Conservation (phyloP, 2,329 filamentous ascomycete genomes). For the Truncatella angustata region DNA sequence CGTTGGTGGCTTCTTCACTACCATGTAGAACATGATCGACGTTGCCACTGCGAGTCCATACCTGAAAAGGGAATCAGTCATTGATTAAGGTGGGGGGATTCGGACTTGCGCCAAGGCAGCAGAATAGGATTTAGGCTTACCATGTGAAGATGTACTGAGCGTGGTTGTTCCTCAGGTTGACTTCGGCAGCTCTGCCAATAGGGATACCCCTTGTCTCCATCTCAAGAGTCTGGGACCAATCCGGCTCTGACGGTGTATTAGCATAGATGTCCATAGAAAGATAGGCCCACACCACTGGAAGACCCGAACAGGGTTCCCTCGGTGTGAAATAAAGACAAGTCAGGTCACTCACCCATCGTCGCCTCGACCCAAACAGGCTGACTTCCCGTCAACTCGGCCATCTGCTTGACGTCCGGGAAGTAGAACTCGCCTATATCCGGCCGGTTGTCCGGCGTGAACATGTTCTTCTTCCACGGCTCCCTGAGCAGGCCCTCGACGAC, state of each 20-base stretch:
- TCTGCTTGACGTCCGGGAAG: constrained; percentile 90
- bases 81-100: constrained; percentile 2
- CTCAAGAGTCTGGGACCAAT: constrained; percentile 73
- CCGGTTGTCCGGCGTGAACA: constrained; percentile 90
- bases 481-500: constrained; percentile 80
- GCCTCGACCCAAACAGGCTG: constrained; percentile 94
- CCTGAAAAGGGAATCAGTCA: constrained; percentile 47
- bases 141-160: constrained; percentile 99
- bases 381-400: constrained; percentile 79
- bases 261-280: constrained; percentile 12
- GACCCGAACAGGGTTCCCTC: not conserved
- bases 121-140: constrained; percentile 50
- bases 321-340: not conserved
- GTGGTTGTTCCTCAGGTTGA: constrained; percentile 94
- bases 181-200: constrained; percentile 82
- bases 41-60: constrained; percentile 84
- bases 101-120: not conserved
- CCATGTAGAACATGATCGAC: constrained; percentile 94
- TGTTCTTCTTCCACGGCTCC: constrained; percentile 94
- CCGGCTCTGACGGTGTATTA: constrained; percentile 58
- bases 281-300: not conserved
- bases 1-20: constrained; percentile 80
- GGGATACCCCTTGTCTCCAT: constrained; percentile 80
- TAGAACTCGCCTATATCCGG: constrained; percentile 86
- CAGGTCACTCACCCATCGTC: constrained; percentile 70